A percentile compares a stretch with the other conserved stretches of the same genome.
phyloP scores from a whole-genome alignment of 2,329 filamentous ascomycete species.

The Colletotrichum tamarilloi region DNA sequence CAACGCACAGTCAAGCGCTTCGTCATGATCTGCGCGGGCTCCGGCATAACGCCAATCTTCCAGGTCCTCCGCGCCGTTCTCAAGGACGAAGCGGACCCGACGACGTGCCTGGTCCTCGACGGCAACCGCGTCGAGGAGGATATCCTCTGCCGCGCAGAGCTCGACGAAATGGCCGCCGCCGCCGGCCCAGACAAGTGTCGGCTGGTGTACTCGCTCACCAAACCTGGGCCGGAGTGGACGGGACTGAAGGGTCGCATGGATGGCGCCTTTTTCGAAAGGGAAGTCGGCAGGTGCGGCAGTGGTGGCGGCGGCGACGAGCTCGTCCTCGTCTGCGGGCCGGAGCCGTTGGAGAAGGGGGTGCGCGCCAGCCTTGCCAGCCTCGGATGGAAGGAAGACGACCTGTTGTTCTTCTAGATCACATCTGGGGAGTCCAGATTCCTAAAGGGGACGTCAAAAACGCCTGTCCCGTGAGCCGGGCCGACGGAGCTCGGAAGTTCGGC shows the following conservation, averaged over 20 bases:
- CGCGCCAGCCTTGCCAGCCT: slow-evolving; percentile 62
- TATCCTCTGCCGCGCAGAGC: slow-evolving; percentile 81
- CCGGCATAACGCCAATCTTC: slow-evolving; percentile 92
- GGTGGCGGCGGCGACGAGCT: slow-evolving; percentile 61
- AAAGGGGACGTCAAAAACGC: not conserved
- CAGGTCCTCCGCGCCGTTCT: slow-evolving; percentile 83
- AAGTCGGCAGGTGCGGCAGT: slow-evolving; percentile 57
- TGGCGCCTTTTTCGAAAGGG: slow-evolving; percentile 68
- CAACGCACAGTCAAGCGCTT: slow-evolving; percentile 72
- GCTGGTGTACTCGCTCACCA: slow-evolving; percentile 76
- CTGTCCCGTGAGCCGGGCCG: not conserved
- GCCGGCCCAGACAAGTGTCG: slow-evolving; percentile 67
- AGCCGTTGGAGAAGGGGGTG: slow-evolving; percentile 76
- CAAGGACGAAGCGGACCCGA: slow-evolving; percentile 70
- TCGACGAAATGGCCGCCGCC: slow-evolving; percentile 70
- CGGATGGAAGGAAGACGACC: slow-evolving; percentile 78
- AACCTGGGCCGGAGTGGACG: slow-evolving; percentile 72
- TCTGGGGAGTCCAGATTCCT: not conserved
- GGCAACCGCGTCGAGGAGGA: slow-evolving; percentile 83
- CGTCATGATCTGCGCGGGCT: slow-evolving; percentile 88
- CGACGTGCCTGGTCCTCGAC: slow-evolving; percentile 78
- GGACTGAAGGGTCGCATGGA: slow-evolving; percentile 77
- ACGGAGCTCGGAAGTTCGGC: slow-evolving; percentile 21
- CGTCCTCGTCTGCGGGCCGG: slow-evolving; percentile 84
- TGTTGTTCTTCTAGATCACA: slow-evolving; percentile 77